phyloP scores from a whole-genome alignment of 495 filamentous ascomycete species.

The Daldinia caldariorum region DNA sequence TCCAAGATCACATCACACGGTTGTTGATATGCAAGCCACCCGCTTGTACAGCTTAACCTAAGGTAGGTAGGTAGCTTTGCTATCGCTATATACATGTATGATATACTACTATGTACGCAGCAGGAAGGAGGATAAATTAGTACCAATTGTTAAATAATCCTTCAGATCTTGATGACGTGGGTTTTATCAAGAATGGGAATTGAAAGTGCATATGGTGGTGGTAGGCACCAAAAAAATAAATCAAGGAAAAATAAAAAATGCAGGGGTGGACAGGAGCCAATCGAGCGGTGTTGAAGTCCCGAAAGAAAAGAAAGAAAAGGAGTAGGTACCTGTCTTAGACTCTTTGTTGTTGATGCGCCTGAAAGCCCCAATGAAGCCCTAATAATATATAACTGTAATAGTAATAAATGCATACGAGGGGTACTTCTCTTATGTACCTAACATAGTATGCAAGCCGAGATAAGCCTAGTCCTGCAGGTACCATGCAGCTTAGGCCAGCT shows the following conservation, averaged over 20 bases:
- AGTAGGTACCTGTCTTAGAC: conserved; percentile 13
- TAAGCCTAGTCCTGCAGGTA: conserved; percentile 17
- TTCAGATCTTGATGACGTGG: conserved; percentile 38
- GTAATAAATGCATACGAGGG: conserved; percentile 24
- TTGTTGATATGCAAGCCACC: conserved; percentile 25
- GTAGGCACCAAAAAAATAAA: no score
- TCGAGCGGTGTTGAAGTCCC: conserved; percentile 18
- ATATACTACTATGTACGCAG: conserved; percentile 4
- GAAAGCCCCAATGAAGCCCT: conserved; percentile 23
- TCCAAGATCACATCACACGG: conserved; percentile 34
- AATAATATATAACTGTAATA: conserved; percentile 7
- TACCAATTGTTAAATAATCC: conserved; percentile 27
- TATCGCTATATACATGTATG: background rate
- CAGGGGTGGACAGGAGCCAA: conserved; percentile 29
- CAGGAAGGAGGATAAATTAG: conserved; percentile 14
- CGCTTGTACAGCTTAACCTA: conserved; percentile 1
- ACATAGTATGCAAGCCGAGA: conserved; percentile 18
- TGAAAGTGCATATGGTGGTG: background rate
- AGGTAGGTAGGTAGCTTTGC: background rate
- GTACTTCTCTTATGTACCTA: conserved; percentile 16
- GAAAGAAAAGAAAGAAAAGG: conserved; percentile 24
- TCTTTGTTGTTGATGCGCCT: conserved; percentile 31
- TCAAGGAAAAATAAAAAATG: no score
- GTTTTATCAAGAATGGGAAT: conserved; percentile 23
- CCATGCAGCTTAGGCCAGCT: conserved; percentile 7